A percentile compares a stretch with the other conserved stretches of the same genome.
Conservation (phyloP, 148 eudicot species). For the Cornus controversa region DNA sequence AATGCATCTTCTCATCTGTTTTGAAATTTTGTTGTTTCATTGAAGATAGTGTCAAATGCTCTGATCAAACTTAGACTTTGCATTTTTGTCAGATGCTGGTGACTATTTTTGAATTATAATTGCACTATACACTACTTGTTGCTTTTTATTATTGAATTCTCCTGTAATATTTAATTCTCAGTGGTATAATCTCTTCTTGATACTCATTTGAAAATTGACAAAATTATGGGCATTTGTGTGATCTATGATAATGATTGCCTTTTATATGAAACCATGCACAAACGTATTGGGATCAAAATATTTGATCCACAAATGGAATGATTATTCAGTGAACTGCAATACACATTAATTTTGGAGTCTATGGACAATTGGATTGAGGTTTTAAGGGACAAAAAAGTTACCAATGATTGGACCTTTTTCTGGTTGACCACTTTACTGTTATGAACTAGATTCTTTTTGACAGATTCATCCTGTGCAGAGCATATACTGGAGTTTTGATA, state of each 20-base stretch:
- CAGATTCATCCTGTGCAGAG: neutral
- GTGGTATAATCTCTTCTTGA: neutral
- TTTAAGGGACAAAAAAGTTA: neutral
- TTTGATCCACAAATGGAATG: neutral
- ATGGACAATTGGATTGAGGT: neutral
- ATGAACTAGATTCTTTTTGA: neutral
- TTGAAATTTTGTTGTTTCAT: neutral
- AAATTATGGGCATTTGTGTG: neutral
- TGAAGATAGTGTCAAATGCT: neutral
- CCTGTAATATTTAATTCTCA: slow-evolving; percentile 1
- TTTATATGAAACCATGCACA: neutral
- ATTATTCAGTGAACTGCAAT: neutral
- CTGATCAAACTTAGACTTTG: neutral
- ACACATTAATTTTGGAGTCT: neutral
- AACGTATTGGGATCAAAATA: neutral
- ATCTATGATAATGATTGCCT: neutral
- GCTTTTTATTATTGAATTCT: neutral
- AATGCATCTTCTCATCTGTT: neutral
- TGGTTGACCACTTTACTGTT: slow-evolving; percentile 4
- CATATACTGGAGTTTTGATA: neutral
- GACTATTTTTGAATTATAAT: neutral
- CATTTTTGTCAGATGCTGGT: neutral
- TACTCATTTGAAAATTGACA: neutral
- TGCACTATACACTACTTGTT: neutral
- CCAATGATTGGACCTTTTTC: slow-evolving; percentile 3